Evolutionary conservation across 306 rosid species (phyloP).

Genomic region (Trifolium fragiferum): DNA sequence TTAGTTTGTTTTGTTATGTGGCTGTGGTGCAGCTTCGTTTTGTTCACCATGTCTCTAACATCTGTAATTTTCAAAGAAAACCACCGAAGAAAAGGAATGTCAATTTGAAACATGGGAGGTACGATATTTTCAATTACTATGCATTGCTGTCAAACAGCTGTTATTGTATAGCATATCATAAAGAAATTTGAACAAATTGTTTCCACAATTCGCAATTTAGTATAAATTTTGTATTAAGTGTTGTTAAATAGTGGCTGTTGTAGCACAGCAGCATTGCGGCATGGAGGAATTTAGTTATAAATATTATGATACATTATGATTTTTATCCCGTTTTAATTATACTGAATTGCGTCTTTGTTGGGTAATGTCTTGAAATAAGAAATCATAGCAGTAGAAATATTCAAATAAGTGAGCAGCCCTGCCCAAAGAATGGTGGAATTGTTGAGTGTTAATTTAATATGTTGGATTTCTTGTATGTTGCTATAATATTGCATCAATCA

Average conservation of each 20-base stretch:
- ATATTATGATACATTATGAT: not conserved
- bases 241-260: too few species aligned
- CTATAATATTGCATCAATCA: slow-evolving; percentile 9
- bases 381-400: not conserved
- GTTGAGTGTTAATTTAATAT: not conserved
- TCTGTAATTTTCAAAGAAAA: slow-evolving; percentile 55
- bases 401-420: not conserved
- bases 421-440: not conserved
- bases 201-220: too few species aligned
- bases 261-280: too few species aligned
- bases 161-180: too few species aligned
- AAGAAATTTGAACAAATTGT: too few species aligned
- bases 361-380: slow-evolving; percentile 10
- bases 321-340: slow-evolving; percentile 7
- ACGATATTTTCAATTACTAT: slow-evolving; percentile 32
- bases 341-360: not conserved
- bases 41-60: slow-evolving; percentile 64
- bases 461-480: slow-evolving; percentile 28
- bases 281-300: too few species aligned
- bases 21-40: slow-evolving; percentile 64
- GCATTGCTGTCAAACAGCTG: too few species aligned
- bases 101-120: slow-evolving; percentile 52
- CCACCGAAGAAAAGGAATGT: slow-evolving; percentile 43
- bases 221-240: too few species aligned
- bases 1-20: slow-evolving; percentile 36